Evolutionary conservation across 179 eudicot genomes (phyloP).

Genomic region (Pouteria campechiana): DNA sequence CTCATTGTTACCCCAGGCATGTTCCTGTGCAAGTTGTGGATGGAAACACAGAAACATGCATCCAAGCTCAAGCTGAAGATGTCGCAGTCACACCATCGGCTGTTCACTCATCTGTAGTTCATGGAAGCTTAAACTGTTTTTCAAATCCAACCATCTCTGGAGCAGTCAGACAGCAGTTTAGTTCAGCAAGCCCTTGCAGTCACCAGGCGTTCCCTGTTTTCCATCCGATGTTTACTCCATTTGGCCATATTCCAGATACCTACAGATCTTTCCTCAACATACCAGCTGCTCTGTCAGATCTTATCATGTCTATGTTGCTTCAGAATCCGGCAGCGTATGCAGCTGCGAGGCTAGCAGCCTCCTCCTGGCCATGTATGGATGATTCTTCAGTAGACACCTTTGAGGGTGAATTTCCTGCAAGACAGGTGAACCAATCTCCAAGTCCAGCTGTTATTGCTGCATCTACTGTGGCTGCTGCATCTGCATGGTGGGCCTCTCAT

Average conservation of each 20-base stretch:
- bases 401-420: constrained; percentile 28
- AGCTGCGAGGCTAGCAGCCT: constrained; percentile 83
- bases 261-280: constrained; percentile 42
- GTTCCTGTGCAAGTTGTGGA: constrained; percentile 81
- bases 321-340: constrained; percentile 94
- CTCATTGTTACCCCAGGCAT: constrained; percentile 54
- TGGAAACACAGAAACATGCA: constrained; percentile 40
- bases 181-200: constrained; percentile 34
- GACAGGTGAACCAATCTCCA: constrained; percentile 42
- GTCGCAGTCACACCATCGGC: constrained; percentile 39
- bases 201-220: constrained; percentile 34
- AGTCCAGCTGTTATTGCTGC: constrained; percentile 78
- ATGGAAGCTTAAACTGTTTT: constrained; percentile 26
- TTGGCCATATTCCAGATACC: constrained; percentile 38
- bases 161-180: constrained; percentile 32
- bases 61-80: constrained; percentile 30
- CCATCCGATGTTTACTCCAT: constrained; percentile 43
- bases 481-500: constrained; percentile 97
- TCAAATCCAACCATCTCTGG: constrained; percentile 34
- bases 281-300: constrained; percentile 65
- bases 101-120: constrained; percentile 30
- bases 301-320: constrained; percentile 61
- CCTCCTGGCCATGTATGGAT: constrained; percentile 57
- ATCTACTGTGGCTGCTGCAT: constrained; percentile 94
- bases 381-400: constrained; percentile 18